Conservation (phyloP, 139 green algal genomes). For the Chara braunii region DNA sequence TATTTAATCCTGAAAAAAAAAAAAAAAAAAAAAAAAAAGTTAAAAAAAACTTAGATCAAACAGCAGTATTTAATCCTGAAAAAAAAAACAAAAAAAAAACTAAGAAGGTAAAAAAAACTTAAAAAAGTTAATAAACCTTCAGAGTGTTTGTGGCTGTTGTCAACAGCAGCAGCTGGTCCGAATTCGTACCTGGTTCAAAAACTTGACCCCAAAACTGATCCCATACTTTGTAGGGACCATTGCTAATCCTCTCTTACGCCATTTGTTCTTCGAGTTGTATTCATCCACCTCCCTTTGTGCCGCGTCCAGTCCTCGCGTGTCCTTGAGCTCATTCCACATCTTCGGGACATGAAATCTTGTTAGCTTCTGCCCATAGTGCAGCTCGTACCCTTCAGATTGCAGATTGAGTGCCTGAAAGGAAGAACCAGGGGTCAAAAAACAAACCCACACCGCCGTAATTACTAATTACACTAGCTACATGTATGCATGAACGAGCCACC, state of each 20-base stretch:
- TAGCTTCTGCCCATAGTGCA: constrained; percentile 73
- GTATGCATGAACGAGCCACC: neutral
- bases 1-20: no score
- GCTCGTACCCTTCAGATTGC: constrained; percentile 70
- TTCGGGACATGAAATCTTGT: constrained; percentile 29
- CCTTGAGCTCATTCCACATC: constrained; percentile 53
- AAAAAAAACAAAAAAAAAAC: no score
- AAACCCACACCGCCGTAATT: neutral
- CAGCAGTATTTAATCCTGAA: no score
- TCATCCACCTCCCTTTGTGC: constrained; percentile 38
- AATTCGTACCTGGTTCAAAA: constrained; percentile 66
- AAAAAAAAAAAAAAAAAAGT: no score
- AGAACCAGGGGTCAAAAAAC: neutral
- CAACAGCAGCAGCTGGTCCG: neutral
- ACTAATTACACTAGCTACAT: neutral
- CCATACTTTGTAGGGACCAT: constrained; percentile 91
- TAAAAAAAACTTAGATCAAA: no score
- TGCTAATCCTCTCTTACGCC: constrained; percentile 79
- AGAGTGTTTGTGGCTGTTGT: no score
- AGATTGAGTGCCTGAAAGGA: constrained; percentile 58
- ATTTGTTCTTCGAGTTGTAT: constrained; percentile 63
- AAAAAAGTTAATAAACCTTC: no score
- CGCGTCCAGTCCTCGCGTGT: constrained; percentile 26
- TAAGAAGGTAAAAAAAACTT: no score
- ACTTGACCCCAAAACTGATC: constrained; percentile 81